Conservation (phyloP, 768 basidiomycete genomes). For the Dentipellis sp. region DNA sequence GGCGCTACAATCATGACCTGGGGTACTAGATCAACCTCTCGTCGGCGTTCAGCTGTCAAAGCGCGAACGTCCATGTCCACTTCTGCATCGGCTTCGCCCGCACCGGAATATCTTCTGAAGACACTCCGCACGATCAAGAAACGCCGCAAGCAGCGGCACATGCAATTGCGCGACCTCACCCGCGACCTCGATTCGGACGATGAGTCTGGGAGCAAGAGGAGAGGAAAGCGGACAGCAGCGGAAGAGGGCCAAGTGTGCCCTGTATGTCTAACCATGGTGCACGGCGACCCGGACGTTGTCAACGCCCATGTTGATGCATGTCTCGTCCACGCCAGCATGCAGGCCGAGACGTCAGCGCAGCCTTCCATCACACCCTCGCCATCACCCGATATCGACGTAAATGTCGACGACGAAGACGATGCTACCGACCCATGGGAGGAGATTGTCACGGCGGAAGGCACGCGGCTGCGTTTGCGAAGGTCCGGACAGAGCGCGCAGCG, state of each 20-base stretch:
- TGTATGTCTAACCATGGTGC: conserved; percentile 48
- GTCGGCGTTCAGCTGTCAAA: conserved; percentile 36
- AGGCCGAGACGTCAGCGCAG: conserved; percentile 18
- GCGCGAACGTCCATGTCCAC: conserved; percentile 16
- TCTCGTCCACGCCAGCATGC: conserved; percentile 45
- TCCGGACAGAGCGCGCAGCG: background rate
- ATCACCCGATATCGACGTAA: conserved; percentile 21
- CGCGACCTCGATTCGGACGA: conserved; percentile 40
- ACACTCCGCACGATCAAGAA: conserved; percentile 55
- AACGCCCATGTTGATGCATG: conserved; percentile 82
- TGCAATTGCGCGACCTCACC: conserved; percentile 58
- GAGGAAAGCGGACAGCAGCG: conserved; percentile 2
- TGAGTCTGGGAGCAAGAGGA: conserved; percentile 11
- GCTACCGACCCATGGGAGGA: conserved; percentile 27
- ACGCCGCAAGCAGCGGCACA: conserved; percentile 58
- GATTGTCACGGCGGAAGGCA: conserved; percentile 22
- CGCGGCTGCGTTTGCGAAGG: conserved; percentile 1
- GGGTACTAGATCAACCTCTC: conserved; percentile 17
- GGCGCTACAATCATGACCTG: conserved; percentile 21
- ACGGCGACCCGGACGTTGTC: conserved; percentile 63
- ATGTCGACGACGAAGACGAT: conserved; percentile 39
- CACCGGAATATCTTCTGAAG: conserved; percentile 30
- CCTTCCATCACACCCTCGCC: background rate
- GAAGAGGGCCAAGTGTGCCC: conserved; percentile 42
- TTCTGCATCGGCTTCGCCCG: conserved; percentile 9